Evolutionary conservation across 345 rosid genomes (phyloP).

Genomic region (Bruguiera sexangula): DNA sequence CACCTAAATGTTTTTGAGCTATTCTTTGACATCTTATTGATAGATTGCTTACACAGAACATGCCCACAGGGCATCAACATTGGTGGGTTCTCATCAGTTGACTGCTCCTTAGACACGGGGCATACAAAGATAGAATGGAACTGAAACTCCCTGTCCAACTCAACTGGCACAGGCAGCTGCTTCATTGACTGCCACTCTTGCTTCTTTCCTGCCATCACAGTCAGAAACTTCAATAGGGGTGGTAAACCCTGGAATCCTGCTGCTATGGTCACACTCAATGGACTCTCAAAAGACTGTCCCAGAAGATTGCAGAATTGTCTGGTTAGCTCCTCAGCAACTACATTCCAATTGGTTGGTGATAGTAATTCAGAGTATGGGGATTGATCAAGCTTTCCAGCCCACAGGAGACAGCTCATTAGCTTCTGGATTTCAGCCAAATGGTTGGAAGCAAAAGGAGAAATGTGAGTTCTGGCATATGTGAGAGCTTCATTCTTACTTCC

Average conservation of each 20-base stretch:
- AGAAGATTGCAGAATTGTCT: slow-evolving; percentile 48
- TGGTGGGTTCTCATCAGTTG: slow-evolving; percentile 60
- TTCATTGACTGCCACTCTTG: slow-evolving; percentile 60
- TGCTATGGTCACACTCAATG: slow-evolving; percentile 45
- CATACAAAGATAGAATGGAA: slow-evolving; percentile 69
- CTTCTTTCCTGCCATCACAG: slow-evolving; percentile 57
- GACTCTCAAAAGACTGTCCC: slow-evolving; percentile 51
- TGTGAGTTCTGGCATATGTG: slow-evolving; percentile 45
- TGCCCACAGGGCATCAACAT: slow-evolving; percentile 73
- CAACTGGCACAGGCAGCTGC: slow-evolving; percentile 63
- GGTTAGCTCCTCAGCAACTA: slow-evolving; percentile 41
- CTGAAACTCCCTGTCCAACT: slow-evolving; percentile 55
- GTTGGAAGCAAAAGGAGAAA: slow-evolving; percentile 38
- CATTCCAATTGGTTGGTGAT: slow-evolving; percentile 42
- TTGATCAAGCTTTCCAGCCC: slow-evolving; percentile 42
- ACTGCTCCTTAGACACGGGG: slow-evolving; percentile 65
- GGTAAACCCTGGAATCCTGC: slow-evolving; percentile 65
- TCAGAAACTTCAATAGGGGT: slow-evolving; percentile 50
- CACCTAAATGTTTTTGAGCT: slow-evolving; percentile 51
- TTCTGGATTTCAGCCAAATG: slow-evolving; percentile 43
- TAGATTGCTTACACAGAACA: slow-evolving; percentile 58
- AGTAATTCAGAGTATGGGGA: slow-evolving; percentile 50
- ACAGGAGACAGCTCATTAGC: slow-evolving; percentile 47
- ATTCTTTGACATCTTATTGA: slow-evolving; percentile 52
- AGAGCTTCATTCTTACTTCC: slow-evolving; percentile 52